phyloP scores from a whole-genome alignment of 208 protist species.

The Leishmania gerbilli region DNA sequence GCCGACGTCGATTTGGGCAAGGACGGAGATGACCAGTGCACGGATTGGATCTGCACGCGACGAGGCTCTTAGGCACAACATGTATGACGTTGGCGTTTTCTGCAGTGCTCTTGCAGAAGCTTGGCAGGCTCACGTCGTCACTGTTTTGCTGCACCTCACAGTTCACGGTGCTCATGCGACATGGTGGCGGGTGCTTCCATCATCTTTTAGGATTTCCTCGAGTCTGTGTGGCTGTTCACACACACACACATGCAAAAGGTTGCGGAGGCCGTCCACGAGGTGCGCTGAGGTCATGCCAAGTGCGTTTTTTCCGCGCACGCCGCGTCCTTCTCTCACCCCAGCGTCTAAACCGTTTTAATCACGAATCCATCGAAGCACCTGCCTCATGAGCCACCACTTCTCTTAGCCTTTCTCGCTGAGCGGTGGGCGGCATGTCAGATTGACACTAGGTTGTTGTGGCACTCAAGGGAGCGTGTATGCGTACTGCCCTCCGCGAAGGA shows the following conservation, averaged over 20 bases:
- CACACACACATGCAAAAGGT: no score
- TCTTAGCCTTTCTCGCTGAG: background rate
- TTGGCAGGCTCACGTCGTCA: background rate
- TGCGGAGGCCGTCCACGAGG: background rate
- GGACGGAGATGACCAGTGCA: slow-evolving; percentile 83
- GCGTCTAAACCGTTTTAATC: background rate
- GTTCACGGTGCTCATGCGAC: background rate
- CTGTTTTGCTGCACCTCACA: background rate
- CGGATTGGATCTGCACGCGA: slow-evolving; percentile 77
- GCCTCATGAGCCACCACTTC: background rate
- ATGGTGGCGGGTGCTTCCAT: background rate
- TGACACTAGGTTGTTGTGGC: background rate
- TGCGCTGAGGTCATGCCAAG: background rate
- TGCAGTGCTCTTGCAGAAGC: background rate
- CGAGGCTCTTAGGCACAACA: background rate
- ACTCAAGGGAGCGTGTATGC: no score
- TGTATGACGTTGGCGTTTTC: background rate
- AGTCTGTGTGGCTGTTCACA: background rate
- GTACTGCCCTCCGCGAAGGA: background rate
- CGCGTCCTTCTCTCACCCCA: background rate
- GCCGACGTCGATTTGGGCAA: slow-evolving; percentile 63
- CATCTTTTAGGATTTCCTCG: background rate
- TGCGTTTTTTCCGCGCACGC: background rate
- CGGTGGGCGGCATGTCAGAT: no score
- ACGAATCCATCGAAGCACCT: background rate